Percentiles rank a stretch among this genome's conserved stretches.
These are phyloP conservation scores for Talaromyces proteolyticus DNA, from an alignment of 495 filamentous ascomycete species.

Conservation along the genomic window DNA sequence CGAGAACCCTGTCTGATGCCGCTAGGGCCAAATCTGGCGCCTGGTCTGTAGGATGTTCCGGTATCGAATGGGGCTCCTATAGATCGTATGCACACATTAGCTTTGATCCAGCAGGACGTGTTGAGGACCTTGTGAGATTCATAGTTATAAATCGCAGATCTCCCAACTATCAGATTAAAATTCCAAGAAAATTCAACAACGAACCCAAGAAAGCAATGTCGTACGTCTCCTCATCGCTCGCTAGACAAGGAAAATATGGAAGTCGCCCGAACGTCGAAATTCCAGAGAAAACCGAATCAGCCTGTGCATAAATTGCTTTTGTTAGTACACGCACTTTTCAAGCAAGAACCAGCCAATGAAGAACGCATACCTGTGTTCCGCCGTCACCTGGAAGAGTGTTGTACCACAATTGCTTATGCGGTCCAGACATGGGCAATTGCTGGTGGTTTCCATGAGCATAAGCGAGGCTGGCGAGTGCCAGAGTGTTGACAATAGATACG, in stretches of 20 bases:
- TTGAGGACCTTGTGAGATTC: too few relatives aligned
- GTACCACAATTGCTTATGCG: conserved; percentile 57
- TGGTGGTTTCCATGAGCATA: conserved; percentile 46
- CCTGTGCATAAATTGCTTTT: conserved; percentile 28
- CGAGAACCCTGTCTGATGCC: conserved; percentile 78
- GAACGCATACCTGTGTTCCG: conserved; percentile 51
- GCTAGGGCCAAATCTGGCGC: conserved; percentile 76
- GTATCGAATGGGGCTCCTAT: conserved; percentile 58
- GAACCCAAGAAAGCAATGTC: conserved; percentile 81
- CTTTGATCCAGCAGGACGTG: too few relatives aligned
- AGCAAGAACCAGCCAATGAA: background rate
- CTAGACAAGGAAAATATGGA: conserved; percentile 71
- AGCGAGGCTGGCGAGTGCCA: conserved; percentile 29
- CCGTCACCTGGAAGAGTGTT: conserved; percentile 63
- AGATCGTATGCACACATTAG: too few relatives aligned
- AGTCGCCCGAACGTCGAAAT: conserved; percentile 74
- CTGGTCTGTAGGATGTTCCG: conserved; percentile 72
- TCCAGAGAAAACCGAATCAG: conserved; percentile 66
- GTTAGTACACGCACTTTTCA: background rate
- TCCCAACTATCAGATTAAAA: background rate
- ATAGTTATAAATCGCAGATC: too few relatives aligned
- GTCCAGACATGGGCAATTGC: conserved; percentile 51
- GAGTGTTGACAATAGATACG: conserved; percentile 5
- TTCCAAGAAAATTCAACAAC: background rate
- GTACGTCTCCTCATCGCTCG: conserved; percentile 62